Percentiles rank a stretch among this genome's conserved stretches.
Conservation (phyloP, 805 yeast genomes). For the Candida patagonica region DNA sequence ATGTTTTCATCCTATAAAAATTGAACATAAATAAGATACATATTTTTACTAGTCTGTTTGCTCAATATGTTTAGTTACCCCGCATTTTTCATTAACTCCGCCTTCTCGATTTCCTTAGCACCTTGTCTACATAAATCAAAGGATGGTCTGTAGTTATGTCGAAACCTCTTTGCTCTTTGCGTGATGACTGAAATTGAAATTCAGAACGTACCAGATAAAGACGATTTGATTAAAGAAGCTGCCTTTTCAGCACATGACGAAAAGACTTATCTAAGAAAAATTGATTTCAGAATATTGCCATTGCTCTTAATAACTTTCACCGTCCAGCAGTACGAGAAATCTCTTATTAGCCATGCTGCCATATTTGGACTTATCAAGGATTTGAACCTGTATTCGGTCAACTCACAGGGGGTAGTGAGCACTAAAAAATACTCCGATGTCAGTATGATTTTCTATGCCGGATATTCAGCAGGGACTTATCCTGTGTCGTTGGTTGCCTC, state of each 20-base stretch:
- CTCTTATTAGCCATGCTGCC: conserved; percentile 42
- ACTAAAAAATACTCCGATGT: conserved; percentile 36
- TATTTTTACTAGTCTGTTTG: too few species aligned
- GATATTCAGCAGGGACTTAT: conserved; percentile 38
- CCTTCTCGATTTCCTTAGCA: too few species aligned
- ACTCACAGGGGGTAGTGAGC: too few species aligned
- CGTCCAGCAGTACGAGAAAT: conserved; percentile 34
- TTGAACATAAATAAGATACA: too few species aligned
- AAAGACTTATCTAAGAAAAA: conserved; percentile 6
- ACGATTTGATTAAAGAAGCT: not conserved
- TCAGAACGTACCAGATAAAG: not conserved
- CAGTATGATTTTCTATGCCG: conserved; percentile 37
- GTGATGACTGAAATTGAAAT: not conserved
- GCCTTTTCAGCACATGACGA: conserved; percentile 1
- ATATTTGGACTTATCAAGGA: conserved; percentile 40
- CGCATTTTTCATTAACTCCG: too few species aligned
- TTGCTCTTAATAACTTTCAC: conserved; percentile 11
- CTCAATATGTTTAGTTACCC: too few species aligned
- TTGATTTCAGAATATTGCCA: conserved; percentile 13
- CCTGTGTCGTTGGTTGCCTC: conserved; percentile 35
- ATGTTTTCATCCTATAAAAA: too few species aligned
- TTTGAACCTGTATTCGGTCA: too few species aligned
- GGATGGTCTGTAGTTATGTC: too few species aligned
- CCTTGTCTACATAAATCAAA: too few species aligned
- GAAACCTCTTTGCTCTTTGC: too few species aligned